Base-by-base conservation (phyloP, 2,329 filamentous ascomycete species). In the Ambrosiella cleistominuta region DNA sequence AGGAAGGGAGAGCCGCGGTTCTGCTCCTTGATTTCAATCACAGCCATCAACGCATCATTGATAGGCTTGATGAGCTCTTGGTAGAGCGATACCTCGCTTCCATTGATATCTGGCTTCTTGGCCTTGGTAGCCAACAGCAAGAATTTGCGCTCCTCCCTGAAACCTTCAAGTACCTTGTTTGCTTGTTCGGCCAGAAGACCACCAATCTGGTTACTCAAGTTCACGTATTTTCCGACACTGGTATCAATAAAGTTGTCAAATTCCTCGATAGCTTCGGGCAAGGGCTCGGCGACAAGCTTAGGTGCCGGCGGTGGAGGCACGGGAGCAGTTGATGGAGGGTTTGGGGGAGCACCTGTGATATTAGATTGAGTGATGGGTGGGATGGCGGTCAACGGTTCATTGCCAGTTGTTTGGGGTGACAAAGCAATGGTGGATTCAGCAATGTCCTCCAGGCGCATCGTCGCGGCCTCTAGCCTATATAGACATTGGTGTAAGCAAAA, bases 391-490 rank as follows among this genome's bases (percentile, higher is more conserved):
- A 57, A 45, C 5, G 59, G 53, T 57, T 71, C 64, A 59, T 70
- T 69, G 53, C 71, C 70, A 40, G 74, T 70, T 37, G 72, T 69
- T 62, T 76, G 70, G 45, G 72, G 72, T 62, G 76, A 76, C 2
- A 78, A 70, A 64, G 85, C 83, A 64, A 80, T 73, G 57, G 78
- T 81, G 13, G 88, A 85, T 63, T 86, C 82, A 51, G 93, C 91
- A 67, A 98, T 95, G 70, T 98, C 93, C 74, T 98, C 93, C 59
- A 98, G 81, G 60, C 93, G 84, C 63, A 89, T 93, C 56, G 93
- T 98, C 44, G 93, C 93, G 69, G 93, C 93, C 78, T 98, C 93
- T 65, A 98, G 86, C 73, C 93, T 98, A 69, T 27, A 27, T 5
- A 27, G 27, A 27, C 3, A 27, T 27, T 5, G 27, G 3, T 27